phyloP scores from a whole-genome alignment of 2,329 filamentous ascomycete species.

The Mycosphaerella arachidis region DNA sequence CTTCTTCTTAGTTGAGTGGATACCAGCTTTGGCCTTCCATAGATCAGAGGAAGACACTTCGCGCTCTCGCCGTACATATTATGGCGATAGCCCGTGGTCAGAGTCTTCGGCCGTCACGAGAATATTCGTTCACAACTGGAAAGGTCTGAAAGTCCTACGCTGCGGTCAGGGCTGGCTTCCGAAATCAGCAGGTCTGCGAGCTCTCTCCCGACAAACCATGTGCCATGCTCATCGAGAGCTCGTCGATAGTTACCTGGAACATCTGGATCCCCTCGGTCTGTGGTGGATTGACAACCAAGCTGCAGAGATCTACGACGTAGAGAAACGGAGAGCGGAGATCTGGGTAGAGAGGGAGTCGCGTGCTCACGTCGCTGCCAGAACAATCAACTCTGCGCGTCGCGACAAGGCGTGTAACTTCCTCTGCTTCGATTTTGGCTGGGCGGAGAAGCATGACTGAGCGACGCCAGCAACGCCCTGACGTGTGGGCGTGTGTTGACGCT shows the following conservation, averaged over 20 bases:
- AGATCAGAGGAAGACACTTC: not conserved
- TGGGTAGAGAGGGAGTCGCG: constrained; percentile 11
- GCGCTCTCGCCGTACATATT: not conserved
- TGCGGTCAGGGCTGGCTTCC: constrained; percentile 45
- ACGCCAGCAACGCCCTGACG: not conserved
- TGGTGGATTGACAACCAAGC: not conserved
- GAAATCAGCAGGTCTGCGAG: constrained; percentile 12
- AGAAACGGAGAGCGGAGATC: constrained; percentile 31
- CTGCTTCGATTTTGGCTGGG: constrained; percentile 11
- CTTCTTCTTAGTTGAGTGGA: constrained; percentile 41
- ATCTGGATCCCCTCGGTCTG: not conserved
- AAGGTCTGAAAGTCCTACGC: constrained; percentile 41
- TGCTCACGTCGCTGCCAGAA: constrained; percentile 1
- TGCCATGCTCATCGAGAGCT: constrained; percentile 2
- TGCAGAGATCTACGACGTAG: constrained; percentile 13
- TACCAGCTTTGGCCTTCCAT: constrained; percentile 42
- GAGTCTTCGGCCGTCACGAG: constrained; percentile 27
- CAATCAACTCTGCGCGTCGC: constrained; percentile 28
- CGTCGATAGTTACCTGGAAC: constrained; percentile 6
- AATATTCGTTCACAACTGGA: constrained; percentile 41
- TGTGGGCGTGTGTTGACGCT: no score
- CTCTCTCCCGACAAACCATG: constrained; percentile 30
- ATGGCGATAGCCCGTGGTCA: constrained; percentile 5
- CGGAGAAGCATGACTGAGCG: not conserved
- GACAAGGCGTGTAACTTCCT: constrained; percentile 9